Evolutionary conservation across 2,329 filamentous ascomycete species (phyloP).

Genomic region (Podosphaera xanthii): DNA sequence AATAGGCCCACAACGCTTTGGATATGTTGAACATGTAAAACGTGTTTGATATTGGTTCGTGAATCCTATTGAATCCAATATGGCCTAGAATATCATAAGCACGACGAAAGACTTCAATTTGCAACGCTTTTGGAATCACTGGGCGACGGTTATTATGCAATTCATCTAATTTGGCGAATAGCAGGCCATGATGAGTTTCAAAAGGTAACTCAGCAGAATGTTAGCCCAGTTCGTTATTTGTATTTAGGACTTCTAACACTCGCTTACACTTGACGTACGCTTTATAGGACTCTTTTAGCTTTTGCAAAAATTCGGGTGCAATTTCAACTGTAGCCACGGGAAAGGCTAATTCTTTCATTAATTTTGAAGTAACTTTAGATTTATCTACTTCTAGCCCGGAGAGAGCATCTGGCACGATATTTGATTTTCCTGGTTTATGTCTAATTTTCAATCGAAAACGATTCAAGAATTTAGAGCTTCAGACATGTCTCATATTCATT

Average conservation of each 20-base stretch:
- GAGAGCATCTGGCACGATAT: neutral
- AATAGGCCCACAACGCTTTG: conserved; percentile 14
- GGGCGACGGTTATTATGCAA: neutral
- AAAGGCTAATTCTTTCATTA: neutral
- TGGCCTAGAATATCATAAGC: neutral
- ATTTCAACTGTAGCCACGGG: neutral
- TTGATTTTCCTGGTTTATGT: neutral
- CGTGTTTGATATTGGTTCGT: neutral
- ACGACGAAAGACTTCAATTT: neutral
- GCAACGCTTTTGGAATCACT: neutral
- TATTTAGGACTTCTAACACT: neutral
- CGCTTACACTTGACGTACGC: neutral
- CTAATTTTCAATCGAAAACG: neutral
- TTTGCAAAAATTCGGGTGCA: neutral
- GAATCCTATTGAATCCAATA: neutral
- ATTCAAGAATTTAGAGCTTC: neutral
- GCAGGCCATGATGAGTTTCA: neutral
- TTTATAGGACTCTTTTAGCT: neutral
- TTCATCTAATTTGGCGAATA: neutral
- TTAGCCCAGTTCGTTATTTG: neutral
- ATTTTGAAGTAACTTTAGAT: neutral
- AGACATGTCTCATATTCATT: neutral
- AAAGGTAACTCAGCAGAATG: neutral
- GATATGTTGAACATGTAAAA: neutral
- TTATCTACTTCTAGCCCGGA: neutral